Base-by-base conservation (phyloP, 2,329 filamentous ascomycete species). In the Aspergillus sp. region DNA sequence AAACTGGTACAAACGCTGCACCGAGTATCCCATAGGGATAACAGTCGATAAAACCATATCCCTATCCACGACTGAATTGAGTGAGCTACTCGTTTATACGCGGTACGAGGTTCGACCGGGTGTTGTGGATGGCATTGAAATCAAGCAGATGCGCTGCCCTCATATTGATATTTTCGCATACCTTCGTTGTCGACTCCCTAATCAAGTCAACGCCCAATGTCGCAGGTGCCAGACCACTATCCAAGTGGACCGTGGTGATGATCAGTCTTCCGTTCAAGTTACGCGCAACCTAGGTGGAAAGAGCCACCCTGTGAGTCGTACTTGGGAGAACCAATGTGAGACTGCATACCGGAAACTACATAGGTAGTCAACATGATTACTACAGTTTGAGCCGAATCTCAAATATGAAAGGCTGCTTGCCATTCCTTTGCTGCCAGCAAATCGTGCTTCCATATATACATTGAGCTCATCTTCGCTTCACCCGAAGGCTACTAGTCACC, bases 401-500 rank as follows among this genome's bases (percentile, higher is more conserved):
- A n/a, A n/a, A n/a, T n/a, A n/a, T n/a, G n/a, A n/a, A n/a, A n/a
- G n/a, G n/a, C n/a, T n/a, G n/a, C n/a, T n/a, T n/a, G n/a, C n/a
- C n/a, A n/a, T n/a, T n/a, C n/a, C n/a, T n/a, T n/a, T n/a, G n/a
- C n/a, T n/a, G n/a, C n/a, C n/a, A n/a, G n/a, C n/a, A n/a, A n/a
- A n/a, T n/a, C n/a, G n/a, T n/a, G n/a, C n/a, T n/a, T n/a, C n/a
- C n/a, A n/a, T n/a, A n/a, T n/a, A n/a, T n/a, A n/a, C n/a, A n/a
- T n/a, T n/a, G 35, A 40, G 39, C 34, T 42, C 34, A 32, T 40
- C 43, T 42, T 46, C 35, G 42, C 39, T 44, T 43, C 43, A 39
- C 43, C 30, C 30, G 17, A 35, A 40, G 38, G 43, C 33, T 47
- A 48, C 42, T 48, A 46, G 36, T 48, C 42, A 48, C 44, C 39